Base-by-base conservation (phyloP, 352 stramenopile species). In the Blastocystis sp. region DNA sequence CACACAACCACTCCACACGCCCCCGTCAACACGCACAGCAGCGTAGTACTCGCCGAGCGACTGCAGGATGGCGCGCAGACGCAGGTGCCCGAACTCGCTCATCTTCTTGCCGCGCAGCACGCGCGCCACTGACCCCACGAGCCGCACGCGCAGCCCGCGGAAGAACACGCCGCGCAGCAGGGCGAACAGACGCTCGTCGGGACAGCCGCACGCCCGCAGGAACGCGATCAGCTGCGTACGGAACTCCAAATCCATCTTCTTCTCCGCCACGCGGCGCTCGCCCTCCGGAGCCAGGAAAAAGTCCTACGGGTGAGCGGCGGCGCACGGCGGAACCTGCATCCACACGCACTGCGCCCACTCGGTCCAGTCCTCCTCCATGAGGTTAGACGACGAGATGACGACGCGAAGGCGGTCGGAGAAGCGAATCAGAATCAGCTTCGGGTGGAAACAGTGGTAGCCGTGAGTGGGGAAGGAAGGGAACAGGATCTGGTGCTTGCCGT, bases 341-440 rank as follows among this genome's bases (percentile, higher is more conserved):
- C 77, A 87, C 17, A 87, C 45, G 40, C 65, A 77, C n/a, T 87
- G 77, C 34, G 77, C 79, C 77, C 77, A 87, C 34, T 52, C 7
- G 5, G 40, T 56, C 77, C 77, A 87, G 45, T 87, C 77, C 43
- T 74, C 62, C 38, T 79, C 45, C 34, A 38, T 76, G 4, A 87
- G 65, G 62, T 87, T 87, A 4, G 77, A 41, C 9, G 62, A 77
- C 11, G 62, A 77, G 14, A 87, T 87, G 7, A 87, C 77, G 19
- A 87, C 59, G 41, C 77, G 62, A 9, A 87, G 40, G 28, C 77
- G 62, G 41, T 87, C 77, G 0, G 40, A n/a, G 53, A 87, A 87
- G 14, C 77, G 62, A 40, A 87, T 79, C 0, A 87, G 65, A 41
- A 87, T 53, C 34, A 87, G 43, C 9, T 87, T 87, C 14, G 77